phyloP scores from a whole-genome alignment of 2,329 filamentous ascomycete genomes.

The Trichophyton benhamiae region DNA sequence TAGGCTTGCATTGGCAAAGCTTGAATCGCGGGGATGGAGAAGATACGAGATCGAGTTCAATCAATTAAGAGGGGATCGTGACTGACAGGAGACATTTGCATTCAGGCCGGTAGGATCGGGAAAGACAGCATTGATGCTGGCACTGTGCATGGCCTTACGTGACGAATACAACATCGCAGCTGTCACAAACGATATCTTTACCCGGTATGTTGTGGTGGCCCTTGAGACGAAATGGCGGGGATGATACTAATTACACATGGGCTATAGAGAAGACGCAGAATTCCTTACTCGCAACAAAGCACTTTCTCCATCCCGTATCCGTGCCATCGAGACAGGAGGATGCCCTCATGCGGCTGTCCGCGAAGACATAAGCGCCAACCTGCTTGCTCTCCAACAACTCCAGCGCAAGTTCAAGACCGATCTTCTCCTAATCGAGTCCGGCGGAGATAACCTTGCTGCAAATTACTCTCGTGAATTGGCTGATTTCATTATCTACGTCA shows the following conservation, averaged over 20 bases:
- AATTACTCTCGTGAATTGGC: slow-evolving; percentile 94
- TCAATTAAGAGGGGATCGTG: background rate
- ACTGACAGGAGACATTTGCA: background rate
- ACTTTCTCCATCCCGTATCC: slow-evolving; percentile 69
- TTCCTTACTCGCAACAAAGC: slow-evolving; percentile 83
- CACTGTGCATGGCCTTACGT: slow-evolving; percentile 75
- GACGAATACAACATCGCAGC: slow-evolving; percentile 75
- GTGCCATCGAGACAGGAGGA: slow-evolving; percentile 92
- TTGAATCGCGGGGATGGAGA: background rate
- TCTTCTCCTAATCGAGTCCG: slow-evolving; percentile 83
- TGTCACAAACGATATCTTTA: slow-evolving; percentile 99
- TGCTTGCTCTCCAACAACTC: slow-evolving; percentile 80
- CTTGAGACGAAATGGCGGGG: background rate
- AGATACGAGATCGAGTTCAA: background rate
- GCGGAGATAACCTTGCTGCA: slow-evolving; percentile 90
- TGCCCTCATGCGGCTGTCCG: slow-evolving; percentile 95
- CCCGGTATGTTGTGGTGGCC: slow-evolving; percentile 39
- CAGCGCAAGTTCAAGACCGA: slow-evolving; percentile 70
- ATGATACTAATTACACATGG: background rate
- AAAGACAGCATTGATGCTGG: slow-evolving; percentile 94
- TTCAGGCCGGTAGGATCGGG: slow-evolving; percentile 83
- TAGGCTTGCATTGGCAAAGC: slow-evolving; percentile 3
- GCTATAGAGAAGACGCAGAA: slow-evolving; percentile 72
- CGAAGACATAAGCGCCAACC: slow-evolving; percentile 90
- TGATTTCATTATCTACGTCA: slow-evolving; percentile 97